These are phyloP conservation scores for Flagelloscypha sp. DNA, from an alignment of 768 basidiomycete genomes.

Conservation along the genomic window DNA sequence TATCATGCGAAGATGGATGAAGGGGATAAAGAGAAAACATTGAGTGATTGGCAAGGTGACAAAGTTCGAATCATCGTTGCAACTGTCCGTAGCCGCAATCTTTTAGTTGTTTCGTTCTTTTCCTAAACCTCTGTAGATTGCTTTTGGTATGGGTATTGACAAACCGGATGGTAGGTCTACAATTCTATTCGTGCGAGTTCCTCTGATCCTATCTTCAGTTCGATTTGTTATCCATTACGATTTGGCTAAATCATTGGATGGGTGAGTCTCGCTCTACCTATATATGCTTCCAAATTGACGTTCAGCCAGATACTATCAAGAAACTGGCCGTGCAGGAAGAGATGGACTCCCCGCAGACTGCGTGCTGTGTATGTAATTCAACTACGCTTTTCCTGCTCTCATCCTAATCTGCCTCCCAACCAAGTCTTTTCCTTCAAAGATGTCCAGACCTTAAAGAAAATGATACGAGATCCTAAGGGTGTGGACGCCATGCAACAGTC, in stretches of 20 bases:
- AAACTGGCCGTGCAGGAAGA: slow-evolving; percentile 93
- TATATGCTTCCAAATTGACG: slow-evolving; percentile 6
- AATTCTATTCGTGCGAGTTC: background rate
- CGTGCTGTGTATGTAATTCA: slow-evolving; percentile 62
- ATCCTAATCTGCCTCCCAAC: slow-evolving; percentile 3
- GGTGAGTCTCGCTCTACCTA: slow-evolving; percentile 35
- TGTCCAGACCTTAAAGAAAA: slow-evolving; percentile 40
- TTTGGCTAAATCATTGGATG: slow-evolving; percentile 77
- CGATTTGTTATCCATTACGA: slow-evolving; percentile 88
- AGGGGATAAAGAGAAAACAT: slow-evolving; percentile 52
- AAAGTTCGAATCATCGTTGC: slow-evolving; percentile 81
- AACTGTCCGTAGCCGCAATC: slow-evolving; percentile 47
- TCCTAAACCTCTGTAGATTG: slow-evolving; percentile 45
- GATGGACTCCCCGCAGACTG: slow-evolving; percentile 83
- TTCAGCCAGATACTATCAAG: slow-evolving; percentile 71
- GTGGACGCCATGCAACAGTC: no score
- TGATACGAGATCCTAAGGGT: slow-evolving; percentile 54
- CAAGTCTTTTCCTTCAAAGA: slow-evolving; percentile 65
- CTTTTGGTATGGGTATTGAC: slow-evolving; percentile 97
- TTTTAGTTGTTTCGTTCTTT: background rate
- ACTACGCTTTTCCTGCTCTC: background rate
- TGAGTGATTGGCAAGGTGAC: slow-evolving; percentile 68
- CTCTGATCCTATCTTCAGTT: slow-evolving; percentile 35
- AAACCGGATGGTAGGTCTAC: slow-evolving; percentile 58
- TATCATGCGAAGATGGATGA: slow-evolving; percentile 78